Evolutionary conservation across 495 filamentous ascomycete species (phyloP).

Genomic region (Penicillium coffeae): DNA sequence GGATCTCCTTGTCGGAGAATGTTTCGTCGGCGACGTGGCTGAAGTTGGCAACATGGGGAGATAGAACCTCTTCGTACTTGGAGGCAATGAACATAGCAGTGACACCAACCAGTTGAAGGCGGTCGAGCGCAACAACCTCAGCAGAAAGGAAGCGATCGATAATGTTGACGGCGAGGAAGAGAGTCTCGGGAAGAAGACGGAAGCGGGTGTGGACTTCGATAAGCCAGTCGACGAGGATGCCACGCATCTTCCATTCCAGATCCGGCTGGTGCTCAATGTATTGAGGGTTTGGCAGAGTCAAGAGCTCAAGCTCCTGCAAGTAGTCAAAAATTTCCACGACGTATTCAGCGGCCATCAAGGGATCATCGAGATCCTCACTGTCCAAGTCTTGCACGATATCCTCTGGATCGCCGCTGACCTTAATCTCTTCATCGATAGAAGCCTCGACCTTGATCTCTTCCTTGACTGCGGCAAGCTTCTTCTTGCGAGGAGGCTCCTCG

Average conservation of each 20-base stretch:
- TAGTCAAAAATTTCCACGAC: constrained; percentile 98
- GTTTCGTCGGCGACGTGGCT: constrained; percentile 94
- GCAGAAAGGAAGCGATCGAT: constrained; percentile 94
- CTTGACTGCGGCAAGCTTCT: constrained; percentile 11
- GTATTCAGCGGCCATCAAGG: constrained; percentile 96
- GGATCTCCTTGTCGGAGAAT: constrained; percentile 90
- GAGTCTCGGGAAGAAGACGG: constrained; percentile 92
- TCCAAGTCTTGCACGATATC: constrained; percentile 66
- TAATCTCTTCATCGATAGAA: not conserved
- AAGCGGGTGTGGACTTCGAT: constrained; percentile 98
- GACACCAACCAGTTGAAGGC: constrained; percentile 92
- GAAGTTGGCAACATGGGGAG: constrained; percentile 95
- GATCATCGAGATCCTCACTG: constrained; percentile 83
- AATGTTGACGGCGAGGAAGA: constrained; percentile 96
- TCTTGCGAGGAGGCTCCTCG: constrained; percentile 54
- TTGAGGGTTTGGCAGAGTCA: constrained; percentile 80
- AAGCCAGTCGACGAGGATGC: constrained; percentile 96
- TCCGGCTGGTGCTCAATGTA: constrained; percentile 95
- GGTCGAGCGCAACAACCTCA: constrained; percentile 91
- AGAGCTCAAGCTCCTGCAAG: constrained; percentile 77
- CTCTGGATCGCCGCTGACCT: constrained; percentile 18
- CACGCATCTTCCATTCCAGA: constrained; percentile 97
- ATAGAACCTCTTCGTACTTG: constrained; percentile 97
- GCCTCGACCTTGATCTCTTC: constrained; percentile 6
- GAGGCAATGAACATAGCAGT: constrained; percentile 98